Evolutionary conservation across 2,329 filamentous ascomycete genomes (phyloP), one percentile per base, ranked within the genome.

Genomic region (Massarina eburnea): DNA sequence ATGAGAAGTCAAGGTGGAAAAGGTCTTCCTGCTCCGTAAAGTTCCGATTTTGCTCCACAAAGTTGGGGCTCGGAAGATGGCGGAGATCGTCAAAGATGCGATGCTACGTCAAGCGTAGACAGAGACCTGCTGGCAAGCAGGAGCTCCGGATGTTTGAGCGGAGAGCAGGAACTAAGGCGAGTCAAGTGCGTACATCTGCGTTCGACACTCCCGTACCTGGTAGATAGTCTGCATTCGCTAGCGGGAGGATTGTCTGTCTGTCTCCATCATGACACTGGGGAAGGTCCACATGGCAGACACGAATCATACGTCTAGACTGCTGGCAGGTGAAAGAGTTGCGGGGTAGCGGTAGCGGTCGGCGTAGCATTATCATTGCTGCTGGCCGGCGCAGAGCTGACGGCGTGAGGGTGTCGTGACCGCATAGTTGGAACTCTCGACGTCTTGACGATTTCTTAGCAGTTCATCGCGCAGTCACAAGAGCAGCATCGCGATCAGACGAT

Each of bases 371-470:
- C 54, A 46, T 54, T 50, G 48, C 48, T 43, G 45, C 36, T 53
- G 34, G 26, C 15, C 38, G 34, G 52, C 51, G 43, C 22, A 30
- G 39, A 50, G 29, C 26, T 43, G 32, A 41, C 19, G 17, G 17
- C 10, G n/a, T 39, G 45, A 41, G 45, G 39, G 55, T 52, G 47
- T 57, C 45, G 45, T 44, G 53, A 54, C 57, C 57, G 48, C 44
- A 39, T 41, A 27, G 9, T 37, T 49, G 56, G 53, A 45, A 54
- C 45, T 18, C 17, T 30, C 22, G 37, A 17, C 46, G 49, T 51
- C 46, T 52, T 57, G 51, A 35, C 21, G 30, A n/a, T n/a, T n/a
- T n/a, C 36, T 39, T 20, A 48, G 56, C 50, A 41, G 46, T 26
- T n/a, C 18, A n/a, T 57, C 54, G 57, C 52, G 6, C 14, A 38